These are phyloP conservation scores for Sclerotinia sclerotiorum DNA, from an alignment of 2,329 filamentous ascomycete species.

Conservation along the genomic window DNA sequence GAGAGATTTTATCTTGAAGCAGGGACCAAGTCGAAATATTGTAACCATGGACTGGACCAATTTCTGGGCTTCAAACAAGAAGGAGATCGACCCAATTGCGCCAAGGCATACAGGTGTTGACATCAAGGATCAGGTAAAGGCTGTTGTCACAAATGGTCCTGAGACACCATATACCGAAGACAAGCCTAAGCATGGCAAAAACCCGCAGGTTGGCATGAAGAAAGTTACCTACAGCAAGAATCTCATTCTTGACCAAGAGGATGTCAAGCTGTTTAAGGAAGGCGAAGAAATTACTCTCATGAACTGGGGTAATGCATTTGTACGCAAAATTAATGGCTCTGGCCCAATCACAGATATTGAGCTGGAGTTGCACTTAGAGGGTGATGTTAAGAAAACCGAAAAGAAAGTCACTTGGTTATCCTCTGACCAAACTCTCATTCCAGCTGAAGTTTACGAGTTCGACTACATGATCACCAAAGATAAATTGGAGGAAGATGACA, in stretches of 20 bases:
- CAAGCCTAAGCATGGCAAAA: slow-evolving; percentile 87
- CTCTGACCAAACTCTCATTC: slow-evolving; percentile 72
- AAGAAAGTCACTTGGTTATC: slow-evolving; percentile 98
- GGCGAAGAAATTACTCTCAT: slow-evolving; percentile 94
- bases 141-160: slow-evolving; percentile 65
- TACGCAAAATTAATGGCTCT: slow-evolving; percentile 62
- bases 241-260: slow-evolving; percentile 81
- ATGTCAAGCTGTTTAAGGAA: slow-evolving; percentile 76
- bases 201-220: slow-evolving; percentile 79
- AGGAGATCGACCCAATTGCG: slow-evolving; percentile 75
- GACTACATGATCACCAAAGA: slow-evolving; percentile 96
- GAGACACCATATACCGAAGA: slow-evolving; percentile 65
- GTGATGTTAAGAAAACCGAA: slow-evolving; percentile 90
- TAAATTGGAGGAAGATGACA: slow-evolving; percentile 84
- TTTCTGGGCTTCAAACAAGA: slow-evolving; percentile 73
- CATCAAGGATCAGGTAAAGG: slow-evolving; percentile 69
- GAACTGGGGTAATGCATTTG: slow-evolving; percentile 91
- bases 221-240: slow-evolving; percentile 75
- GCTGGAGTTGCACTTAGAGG: slow-evolving; percentile 84
- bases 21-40: slow-evolving; percentile 80
- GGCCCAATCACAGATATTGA: slow-evolving; percentile 67
- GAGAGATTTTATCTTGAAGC: slow-evolving; percentile 80
- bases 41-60: slow-evolving; percentile 80
- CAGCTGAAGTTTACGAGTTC: slow-evolving; percentile 88
- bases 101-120: slow-evolving; percentile 73